A percentile compares a stretch with the other conserved stretches of the same genome.
Conservation (phyloP, 2,329 filamentous ascomycete species). For the Stemphylium vesicarium region DNA sequence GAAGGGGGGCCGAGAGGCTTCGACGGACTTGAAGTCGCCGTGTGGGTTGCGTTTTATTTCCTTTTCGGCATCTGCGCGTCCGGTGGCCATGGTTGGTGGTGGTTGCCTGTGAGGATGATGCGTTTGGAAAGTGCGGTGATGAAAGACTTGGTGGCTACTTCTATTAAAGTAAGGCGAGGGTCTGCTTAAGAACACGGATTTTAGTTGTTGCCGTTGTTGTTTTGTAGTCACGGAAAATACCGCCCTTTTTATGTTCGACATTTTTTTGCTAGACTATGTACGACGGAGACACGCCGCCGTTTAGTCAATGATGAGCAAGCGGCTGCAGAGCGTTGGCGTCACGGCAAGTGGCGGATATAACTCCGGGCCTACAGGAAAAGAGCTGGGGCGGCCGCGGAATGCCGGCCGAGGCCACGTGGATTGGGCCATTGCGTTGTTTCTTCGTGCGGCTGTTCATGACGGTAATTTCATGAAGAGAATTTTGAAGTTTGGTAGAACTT, state of each 20-base stretch:
- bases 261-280: background rate
- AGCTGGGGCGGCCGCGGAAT: slow-evolving; percentile 14
- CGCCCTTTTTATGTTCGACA: background rate
- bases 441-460: background rate
- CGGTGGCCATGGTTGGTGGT: slow-evolving; percentile 21
- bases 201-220: background rate
- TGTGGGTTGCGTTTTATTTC: slow-evolving; percentile 69
- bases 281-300: background rate
- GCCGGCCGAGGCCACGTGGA: background rate
- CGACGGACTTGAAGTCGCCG: slow-evolving; percentile 75
- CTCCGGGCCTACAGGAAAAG: slow-evolving; percentile 14
- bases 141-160: too few relatives aligned
- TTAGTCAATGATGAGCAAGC: slow-evolving; percentile 11
- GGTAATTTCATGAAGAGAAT: background rate
- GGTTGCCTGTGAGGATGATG: background rate
- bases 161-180: too few relatives aligned
- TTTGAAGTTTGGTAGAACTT: background rate
- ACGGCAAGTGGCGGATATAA: slow-evolving; percentile 28
- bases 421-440: background rate
- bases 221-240: background rate
- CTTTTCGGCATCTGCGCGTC: slow-evolving; percentile 55
- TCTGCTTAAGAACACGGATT: background rate
- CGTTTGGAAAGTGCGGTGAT: too few relatives aligned
- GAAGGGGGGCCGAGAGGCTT: slow-evolving; percentile 69
- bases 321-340: background rate